phyloP scores from a whole-genome alignment of 305 asterid genomes.

The Stenogyne calaminthoides region DNA sequence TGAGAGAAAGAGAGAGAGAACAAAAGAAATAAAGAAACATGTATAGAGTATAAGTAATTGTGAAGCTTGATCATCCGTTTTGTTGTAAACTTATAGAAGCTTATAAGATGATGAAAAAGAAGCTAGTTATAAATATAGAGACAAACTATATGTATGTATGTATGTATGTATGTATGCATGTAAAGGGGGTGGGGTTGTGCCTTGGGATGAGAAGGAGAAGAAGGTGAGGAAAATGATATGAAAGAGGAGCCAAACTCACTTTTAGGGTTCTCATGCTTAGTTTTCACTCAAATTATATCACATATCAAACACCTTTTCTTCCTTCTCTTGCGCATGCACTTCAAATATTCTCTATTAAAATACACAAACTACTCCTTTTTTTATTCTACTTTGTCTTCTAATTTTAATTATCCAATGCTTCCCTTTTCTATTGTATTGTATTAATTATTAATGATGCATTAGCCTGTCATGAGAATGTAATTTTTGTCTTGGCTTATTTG shows the following conservation, averaged over 20 bases:
- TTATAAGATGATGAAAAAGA: not conserved
- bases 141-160: not conserved
- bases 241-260: constrained; percentile 50
- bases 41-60: not conserved
- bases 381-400: constrained; percentile 24
- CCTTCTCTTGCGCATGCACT: constrained; percentile 68
- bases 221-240: constrained; percentile 73
- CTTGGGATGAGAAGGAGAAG: constrained; percentile 64
- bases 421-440: not conserved
- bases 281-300: constrained; percentile 52
- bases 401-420: constrained; percentile 34
- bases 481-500: constrained; percentile 39
- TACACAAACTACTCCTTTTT: constrained; percentile 34
- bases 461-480: constrained; percentile 27
- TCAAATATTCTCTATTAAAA: constrained; percentile 53
- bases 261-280: constrained; percentile 85
- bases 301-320: constrained; percentile 34
- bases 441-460: not conserved
- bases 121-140: not conserved
- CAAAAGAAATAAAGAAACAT: not conserved
- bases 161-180: not conserved
- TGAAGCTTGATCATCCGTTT: not conserved
- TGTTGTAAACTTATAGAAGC: not conserved
- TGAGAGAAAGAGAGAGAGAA: not conserved
- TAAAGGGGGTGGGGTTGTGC: constrained; percentile 29